Conservation (phyloP, 768 basidiomycete species). For the Leccinum arenicola region DNA sequence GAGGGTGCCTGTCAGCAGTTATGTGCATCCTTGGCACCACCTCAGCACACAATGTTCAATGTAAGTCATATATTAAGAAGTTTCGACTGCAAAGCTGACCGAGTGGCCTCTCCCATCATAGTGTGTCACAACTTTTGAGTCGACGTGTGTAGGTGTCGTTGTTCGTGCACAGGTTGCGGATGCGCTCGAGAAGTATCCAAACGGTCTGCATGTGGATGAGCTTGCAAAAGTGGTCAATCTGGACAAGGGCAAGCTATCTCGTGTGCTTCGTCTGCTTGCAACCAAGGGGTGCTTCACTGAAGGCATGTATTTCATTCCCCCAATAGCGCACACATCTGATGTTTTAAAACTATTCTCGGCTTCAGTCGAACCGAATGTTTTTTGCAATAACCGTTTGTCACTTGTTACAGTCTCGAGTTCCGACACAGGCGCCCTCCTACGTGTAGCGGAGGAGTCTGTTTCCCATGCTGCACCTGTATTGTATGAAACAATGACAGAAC, state of each 20-base stretch:
- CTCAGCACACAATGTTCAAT: constrained; percentile 27
- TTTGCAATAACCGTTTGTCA: constrained; percentile 35
- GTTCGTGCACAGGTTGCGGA: neutral
- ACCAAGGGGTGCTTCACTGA: constrained; percentile 21
- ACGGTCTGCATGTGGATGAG: constrained; percentile 28
- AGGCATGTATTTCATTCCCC: neutral
- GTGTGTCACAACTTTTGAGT: constrained; percentile 24
- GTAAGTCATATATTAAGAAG: constrained; percentile 6
- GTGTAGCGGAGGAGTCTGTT: constrained; percentile 9
- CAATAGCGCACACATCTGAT: neutral
- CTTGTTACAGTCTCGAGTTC: constrained; percentile 22
- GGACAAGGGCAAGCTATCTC: constrained; percentile 28
- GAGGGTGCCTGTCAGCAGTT: constrained; percentile 28
- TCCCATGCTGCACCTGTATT: constrained; percentile 15
- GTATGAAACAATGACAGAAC: constrained; percentile 26
- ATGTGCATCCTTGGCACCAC: constrained; percentile 27
- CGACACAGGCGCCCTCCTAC: constrained; percentile 6
- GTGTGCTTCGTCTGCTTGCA: constrained; percentile 31
- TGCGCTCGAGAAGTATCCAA: constrained; percentile 19
- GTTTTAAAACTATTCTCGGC: neutral
- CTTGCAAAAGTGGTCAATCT: constrained; percentile 23
- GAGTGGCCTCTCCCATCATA: neutral
- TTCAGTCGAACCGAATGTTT: constrained; percentile 25
- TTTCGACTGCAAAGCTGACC: neutral
- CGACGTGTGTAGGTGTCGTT: constrained; percentile 15